Conservation (phyloP, 2,329 filamentous ascomycete genomes). For the Verticillium nonalfalfae region DNA sequence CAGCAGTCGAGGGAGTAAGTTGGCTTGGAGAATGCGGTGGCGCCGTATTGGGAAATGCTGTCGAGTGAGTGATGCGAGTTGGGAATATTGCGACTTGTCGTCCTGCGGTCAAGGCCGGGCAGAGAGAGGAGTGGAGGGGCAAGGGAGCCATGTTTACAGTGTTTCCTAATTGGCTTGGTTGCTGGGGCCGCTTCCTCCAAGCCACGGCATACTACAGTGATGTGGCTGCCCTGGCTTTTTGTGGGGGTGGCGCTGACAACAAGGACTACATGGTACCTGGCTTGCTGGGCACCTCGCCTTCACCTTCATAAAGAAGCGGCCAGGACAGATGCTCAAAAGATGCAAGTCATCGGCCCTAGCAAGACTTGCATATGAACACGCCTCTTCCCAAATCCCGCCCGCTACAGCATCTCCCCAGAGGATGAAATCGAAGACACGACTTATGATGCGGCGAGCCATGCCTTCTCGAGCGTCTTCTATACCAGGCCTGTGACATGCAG, state of each 20-base stretch:
- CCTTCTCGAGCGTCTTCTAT: too few species aligned
- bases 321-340: too few species aligned
- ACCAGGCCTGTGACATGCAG: too few species aligned
- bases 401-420: too few species aligned
- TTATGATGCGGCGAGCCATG: too few species aligned
- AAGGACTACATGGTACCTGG: too few species aligned
- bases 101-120: not conserved
- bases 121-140: not conserved
- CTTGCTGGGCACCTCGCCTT: not conserved
- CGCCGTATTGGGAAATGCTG: not conserved
- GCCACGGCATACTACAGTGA: not conserved
- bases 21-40: constrained; percentile 10
- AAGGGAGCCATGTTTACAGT: constrained; percentile 17
- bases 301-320: not conserved
- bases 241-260: not conserved
- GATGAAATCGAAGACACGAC: too few species aligned
- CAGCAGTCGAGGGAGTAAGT: not conserved
- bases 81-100: not conserved
- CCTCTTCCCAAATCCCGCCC: too few species aligned
- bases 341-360: too few species aligned
- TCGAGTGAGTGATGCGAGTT: not conserved
- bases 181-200: constrained; percentile 7
- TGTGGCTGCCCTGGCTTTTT: not conserved
- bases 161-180: constrained; percentile 24
- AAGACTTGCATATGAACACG: too few species aligned